Evolutionary conservation across 306 rosid species (phyloP).

Genomic region (Rosa lucieae): DNA sequence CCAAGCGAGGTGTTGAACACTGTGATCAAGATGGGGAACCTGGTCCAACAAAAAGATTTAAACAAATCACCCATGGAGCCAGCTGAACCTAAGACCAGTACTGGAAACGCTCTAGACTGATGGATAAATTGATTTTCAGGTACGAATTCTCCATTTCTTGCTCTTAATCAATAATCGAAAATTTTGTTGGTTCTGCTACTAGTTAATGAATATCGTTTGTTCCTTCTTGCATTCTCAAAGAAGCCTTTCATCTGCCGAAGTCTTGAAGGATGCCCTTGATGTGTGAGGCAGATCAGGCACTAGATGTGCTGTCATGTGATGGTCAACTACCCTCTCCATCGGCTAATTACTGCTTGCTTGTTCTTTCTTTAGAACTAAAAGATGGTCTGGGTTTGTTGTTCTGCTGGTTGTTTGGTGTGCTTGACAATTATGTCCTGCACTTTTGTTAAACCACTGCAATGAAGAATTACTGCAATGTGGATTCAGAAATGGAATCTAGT

Average conservation of each 20-base stretch:
- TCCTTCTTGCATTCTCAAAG: background rate
- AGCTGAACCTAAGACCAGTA: too few species aligned
- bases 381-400: background rate
- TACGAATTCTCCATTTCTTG: background rate
- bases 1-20: too few species aligned
- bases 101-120: background rate
- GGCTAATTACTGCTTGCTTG: background rate
- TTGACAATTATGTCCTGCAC: background rate
- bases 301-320: background rate
- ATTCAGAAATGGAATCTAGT: too few species aligned
- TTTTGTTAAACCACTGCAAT: background rate
- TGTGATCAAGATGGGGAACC: too few species aligned
- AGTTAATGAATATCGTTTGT: too few species aligned
- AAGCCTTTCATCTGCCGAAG: background rate
- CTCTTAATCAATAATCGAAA: too few species aligned
- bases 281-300: background rate
- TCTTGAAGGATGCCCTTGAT: too few species aligned
- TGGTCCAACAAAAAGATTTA: background rate
- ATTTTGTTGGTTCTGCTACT: too few species aligned
- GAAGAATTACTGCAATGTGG: too few species aligned
- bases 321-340: background rate
- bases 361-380: background rate
- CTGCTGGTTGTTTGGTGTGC: background rate
- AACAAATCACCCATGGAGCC: background rate
- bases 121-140: background rate